Base-by-base conservation (phyloP, 2,329 filamentous ascomycete species). In the Aspergillus pseudonomiae region DNA sequence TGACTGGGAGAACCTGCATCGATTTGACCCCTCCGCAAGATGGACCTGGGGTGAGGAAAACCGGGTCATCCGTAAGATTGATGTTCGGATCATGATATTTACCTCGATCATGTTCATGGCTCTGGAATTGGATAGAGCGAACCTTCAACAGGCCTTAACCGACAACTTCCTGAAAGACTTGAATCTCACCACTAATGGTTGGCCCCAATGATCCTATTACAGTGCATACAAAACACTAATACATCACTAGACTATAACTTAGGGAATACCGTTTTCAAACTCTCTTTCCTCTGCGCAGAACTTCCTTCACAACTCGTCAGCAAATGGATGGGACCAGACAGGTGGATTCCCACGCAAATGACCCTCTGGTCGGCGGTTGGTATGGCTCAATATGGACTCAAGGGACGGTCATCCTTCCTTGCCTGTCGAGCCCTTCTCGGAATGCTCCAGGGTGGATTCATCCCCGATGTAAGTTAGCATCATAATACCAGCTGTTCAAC, bases 111-210 rank as follows among this genome's bases (percentile, higher is more conserved):
- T 63, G 61, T 66, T 66, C 30, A 62, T 66, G 50, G 62, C 64
- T 6, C 75, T 88, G 5, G 84, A 88, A 70, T 76, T 88, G 2
- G 86, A 88, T 71, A 79, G 87, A 34, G 84, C 85, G 30, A 89
- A 89, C 67, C 77, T 89, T 16, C 62, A 57, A 57, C 87, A 86
- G 66, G 86, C 86, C 3, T 73, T 87, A 45, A 84, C 84, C 0
- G 86, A 89, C 68, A 83, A 86, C 66, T 28, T 66, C 16, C 45
- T 66, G 1, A 39, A 69, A 12, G 76, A 80, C 43, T 63, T 78
- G 57, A 62, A 70, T 5, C 43, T 78, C 50, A 74, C 53, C 19
- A 77, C 74, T 2, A 66, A 54, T 36, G 50, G 50, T 54, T 2
- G 28, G 48, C 19, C 19, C 14, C 4, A 26, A n/a, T 19, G 2